phyloP scores from a whole-genome alignment of 1,139 yeast species.

The Diutina sp. region DNA sequence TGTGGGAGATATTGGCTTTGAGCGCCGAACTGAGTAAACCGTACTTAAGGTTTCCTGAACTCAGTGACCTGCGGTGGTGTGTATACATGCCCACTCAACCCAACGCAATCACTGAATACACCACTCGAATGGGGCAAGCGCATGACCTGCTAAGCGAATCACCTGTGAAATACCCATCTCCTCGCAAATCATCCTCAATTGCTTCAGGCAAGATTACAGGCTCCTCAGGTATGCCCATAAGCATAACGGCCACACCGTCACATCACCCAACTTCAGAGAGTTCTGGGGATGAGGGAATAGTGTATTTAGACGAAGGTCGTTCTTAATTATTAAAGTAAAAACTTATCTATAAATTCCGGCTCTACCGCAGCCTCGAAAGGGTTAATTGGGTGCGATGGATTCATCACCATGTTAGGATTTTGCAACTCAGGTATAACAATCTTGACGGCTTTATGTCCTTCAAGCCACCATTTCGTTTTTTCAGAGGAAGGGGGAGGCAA shows the following conservation, averaged over 20 bases:
- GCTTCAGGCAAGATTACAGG: not conserved
- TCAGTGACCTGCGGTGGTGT: not conserved
- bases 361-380: not conserved
- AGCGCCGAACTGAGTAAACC: not conserved
- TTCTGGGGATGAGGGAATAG: not conserved
- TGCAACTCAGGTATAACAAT: conserved; percentile 33
- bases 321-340: not conserved
- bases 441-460: conserved; percentile 64
- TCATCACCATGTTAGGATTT: not conserved
- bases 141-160: not conserved
- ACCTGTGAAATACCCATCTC: not conserved
- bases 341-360: conserved; percentile 1
- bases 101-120: not conserved
- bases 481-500: conserved; percentile 84
- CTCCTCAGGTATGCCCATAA: not conserved
- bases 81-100: not conserved
- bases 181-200: not conserved
- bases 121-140: not conserved
- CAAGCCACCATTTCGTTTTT: conserved; percentile 81
- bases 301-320: not conserved
- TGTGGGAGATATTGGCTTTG: not conserved
- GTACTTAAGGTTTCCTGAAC: not conserved
- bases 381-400: not conserved
- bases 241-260: not conserved
- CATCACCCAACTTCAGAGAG: not conserved